Percentiles rank a stretch among this genome's conserved stretches.
phyloP scores from a whole-genome alignment of 208 protist species.

The Wallacemonas rigidus region DNA sequence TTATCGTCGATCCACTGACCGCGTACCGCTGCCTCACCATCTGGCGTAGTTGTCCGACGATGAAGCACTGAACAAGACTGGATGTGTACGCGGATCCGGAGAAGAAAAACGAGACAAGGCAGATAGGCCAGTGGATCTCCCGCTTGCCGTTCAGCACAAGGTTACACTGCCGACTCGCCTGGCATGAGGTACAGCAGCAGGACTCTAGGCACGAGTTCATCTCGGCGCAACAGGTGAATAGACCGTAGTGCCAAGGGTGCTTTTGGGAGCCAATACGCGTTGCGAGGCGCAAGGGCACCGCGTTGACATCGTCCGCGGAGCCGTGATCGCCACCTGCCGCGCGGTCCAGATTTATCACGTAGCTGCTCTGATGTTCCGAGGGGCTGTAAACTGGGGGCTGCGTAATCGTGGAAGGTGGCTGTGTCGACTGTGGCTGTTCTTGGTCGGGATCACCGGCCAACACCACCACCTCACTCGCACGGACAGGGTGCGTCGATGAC shows the following conservation, averaged over 20 bases:
- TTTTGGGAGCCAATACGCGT: background rate
- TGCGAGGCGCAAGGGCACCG: conserved; percentile 12
- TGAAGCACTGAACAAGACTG: conserved; percentile 2
- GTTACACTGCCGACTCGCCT: conserved; percentile 55
- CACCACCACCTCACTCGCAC: background rate
- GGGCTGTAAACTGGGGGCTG: background rate
- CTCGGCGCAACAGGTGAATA: conserved; percentile 29
- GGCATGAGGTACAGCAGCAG: conserved; percentile 48
- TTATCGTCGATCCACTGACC: conserved; percentile 18
- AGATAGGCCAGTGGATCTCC: conserved; percentile 31
- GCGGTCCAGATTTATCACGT: conserved; percentile 1
- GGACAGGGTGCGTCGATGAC: background rate
- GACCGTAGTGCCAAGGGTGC: conserved; percentile 30
- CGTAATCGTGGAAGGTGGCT: background rate
- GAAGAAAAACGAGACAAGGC: conserved; percentile 16
- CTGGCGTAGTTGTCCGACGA: conserved; percentile 22
- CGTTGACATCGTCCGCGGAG: background rate
- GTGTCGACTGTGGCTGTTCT: background rate
- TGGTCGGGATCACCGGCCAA: background rate
- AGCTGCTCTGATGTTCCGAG: background rate
- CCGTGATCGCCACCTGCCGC: background rate
- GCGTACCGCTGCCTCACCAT: conserved; percentile 27
- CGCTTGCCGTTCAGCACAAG: conserved; percentile 26
- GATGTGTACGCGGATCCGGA: conserved; percentile 1
- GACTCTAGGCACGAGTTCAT: conserved; percentile 31